Evolutionary conservation across 495 filamentous ascomycete genomes (phyloP).

Genomic region (Extremus antarcticus): DNA sequence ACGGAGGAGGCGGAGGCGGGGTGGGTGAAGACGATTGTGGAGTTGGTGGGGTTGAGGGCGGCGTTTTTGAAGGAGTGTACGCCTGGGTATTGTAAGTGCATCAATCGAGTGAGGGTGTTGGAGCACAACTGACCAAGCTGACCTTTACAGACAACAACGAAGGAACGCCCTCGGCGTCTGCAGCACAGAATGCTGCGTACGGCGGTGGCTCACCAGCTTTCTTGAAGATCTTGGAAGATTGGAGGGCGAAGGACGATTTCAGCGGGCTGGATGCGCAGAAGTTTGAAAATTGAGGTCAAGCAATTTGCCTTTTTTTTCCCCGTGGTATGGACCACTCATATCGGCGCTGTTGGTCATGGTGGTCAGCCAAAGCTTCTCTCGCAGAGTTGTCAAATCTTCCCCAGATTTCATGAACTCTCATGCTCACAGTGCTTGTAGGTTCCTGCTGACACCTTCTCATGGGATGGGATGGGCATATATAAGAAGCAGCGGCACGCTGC

Average conservation of each 20-base stretch:
- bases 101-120: not conserved
- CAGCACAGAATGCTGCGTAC: constrained; percentile 15
- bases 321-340: not conserved
- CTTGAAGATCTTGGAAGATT: constrained; percentile 19
- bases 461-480: too few species aligned
- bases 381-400: too few species aligned
- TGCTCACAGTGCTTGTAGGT: too few species aligned
- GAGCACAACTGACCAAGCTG: constrained; percentile 31
- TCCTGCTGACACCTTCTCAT: too few species aligned
- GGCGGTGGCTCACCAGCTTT: constrained; percentile 20
- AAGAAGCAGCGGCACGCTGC: too few species aligned
- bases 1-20: constrained; percentile 35
- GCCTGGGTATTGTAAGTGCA: not conserved
- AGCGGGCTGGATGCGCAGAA: constrained; percentile 10
- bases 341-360: not conserved
- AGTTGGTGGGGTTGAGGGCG: not conserved
- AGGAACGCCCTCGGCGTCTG: constrained; percentile 15
- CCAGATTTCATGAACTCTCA: too few species aligned
- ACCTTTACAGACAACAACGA: constrained; percentile 22
- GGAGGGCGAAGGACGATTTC: constrained; percentile 21
- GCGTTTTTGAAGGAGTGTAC: constrained; percentile 1
- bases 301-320: too few species aligned
- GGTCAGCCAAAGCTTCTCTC: too few species aligned
- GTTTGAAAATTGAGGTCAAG: not conserved
- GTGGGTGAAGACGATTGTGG: constrained; percentile 37